Conservation (phyloP, 768 basidiomycete species). For the Agaricus sinodeliciosus region DNA sequence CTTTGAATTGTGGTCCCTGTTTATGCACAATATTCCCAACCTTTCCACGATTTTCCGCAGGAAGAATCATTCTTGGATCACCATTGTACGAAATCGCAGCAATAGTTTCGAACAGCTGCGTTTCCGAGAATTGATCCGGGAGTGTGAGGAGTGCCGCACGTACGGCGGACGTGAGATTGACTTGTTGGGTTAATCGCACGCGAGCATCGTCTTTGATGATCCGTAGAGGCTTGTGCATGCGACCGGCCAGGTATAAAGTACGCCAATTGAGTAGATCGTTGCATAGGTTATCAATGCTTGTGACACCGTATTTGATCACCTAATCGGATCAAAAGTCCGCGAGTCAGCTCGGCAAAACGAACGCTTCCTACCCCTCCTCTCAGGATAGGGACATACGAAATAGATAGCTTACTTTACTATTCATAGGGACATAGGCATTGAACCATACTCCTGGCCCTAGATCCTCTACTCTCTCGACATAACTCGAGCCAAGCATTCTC, state of each 20-base stretch:
- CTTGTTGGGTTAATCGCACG: conserved; percentile 86
- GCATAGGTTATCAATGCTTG: conserved; percentile 84
- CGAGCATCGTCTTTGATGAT: conserved; percentile 92
- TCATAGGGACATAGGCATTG: conserved; percentile 82
- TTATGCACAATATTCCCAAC: conserved; percentile 88
- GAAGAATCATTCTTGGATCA: conserved; percentile 91
- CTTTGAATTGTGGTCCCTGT: conserved; percentile 78
- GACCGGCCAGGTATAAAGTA: conserved; percentile 86
- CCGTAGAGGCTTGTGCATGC: conserved; percentile 95
- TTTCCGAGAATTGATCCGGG: conserved; percentile 75
- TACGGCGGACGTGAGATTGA: conserved; percentile 87
- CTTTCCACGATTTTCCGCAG: conserved; percentile 92
- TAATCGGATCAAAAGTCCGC: conserved; percentile 22
- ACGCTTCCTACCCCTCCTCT: neutral
- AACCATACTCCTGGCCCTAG: conserved; percentile 91
- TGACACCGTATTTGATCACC: conserved; percentile 96
- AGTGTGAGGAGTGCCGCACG: conserved; percentile 86
- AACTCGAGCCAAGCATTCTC: conserved; percentile 75
- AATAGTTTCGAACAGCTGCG: conserved; percentile 77
- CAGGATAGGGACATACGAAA: neutral
- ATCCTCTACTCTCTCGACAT: conserved; percentile 74
- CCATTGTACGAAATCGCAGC: conserved; percentile 83
- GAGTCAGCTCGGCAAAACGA: conserved; percentile 4
- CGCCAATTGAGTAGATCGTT: conserved; percentile 91
- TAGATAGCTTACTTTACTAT: conserved; percentile 64